phyloP scores from a whole-genome alignment of 345 rosid genomes.

The Ailanthus altissimus region DNA sequence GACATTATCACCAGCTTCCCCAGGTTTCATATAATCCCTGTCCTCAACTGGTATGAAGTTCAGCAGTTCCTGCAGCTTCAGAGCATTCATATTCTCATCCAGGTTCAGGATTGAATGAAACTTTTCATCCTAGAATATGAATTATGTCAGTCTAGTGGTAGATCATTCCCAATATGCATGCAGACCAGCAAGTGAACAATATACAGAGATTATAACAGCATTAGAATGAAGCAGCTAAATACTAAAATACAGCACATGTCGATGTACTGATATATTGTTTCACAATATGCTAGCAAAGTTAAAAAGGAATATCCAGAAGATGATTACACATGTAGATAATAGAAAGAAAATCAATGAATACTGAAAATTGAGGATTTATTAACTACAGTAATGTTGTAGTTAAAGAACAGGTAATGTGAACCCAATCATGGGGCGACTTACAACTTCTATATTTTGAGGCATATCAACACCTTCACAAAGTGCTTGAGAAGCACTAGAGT shows the following conservation, averaged over 20 bases:
- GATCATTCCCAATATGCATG: neutral
- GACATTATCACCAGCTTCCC: constrained; percentile 38
- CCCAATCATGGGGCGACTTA: constrained; percentile 25
- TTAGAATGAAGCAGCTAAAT: neutral
- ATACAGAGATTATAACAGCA: neutral
- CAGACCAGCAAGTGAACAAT: constrained; percentile 13
- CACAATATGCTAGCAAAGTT: neutral
- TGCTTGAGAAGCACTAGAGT: constrained; percentile 43
- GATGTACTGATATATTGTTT: neutral
- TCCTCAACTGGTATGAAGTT: constrained; percentile 47
- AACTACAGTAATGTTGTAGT: constrained; percentile 1
- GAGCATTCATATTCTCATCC: constrained; percentile 28
- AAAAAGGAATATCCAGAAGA: neutral
- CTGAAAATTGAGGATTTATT: neutral
- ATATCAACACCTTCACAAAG: constrained; percentile 53
- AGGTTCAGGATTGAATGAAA: constrained; percentile 25
- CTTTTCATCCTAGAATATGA: constrained; percentile 41
- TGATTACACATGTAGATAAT: neutral
- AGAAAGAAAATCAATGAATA: neutral
- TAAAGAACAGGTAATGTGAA: constrained; percentile 3
- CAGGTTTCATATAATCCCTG: constrained; percentile 27
- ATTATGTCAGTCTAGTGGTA: constrained; percentile 13
- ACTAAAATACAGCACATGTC: neutral
- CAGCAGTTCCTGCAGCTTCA: constrained; percentile 44
- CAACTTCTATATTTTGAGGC: constrained; percentile 37